Base-by-base conservation (phyloP, 768 basidiomycete species). In the Leccinum olivaceopallidum region DNA sequence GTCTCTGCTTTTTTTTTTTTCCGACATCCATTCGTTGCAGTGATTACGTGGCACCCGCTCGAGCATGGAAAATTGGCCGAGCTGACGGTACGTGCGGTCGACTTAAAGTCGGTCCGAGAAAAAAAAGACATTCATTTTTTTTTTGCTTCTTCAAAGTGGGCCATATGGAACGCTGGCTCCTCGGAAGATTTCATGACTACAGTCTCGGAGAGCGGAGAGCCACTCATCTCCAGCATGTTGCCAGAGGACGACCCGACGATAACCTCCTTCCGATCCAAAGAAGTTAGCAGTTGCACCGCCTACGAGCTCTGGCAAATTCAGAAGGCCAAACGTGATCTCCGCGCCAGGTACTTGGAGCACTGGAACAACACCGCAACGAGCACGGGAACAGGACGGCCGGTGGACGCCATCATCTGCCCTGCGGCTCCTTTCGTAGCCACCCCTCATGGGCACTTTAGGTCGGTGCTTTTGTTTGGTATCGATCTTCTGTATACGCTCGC, bases 351-450 rank as follows among this genome's bases (percentile, higher is more conserved):
- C 67, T 71, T 89, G 51, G 80, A 85, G 53, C 73, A 83, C 53
- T 92, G 89, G 90, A 79, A 85, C 55, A 76, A 73, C 4, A 87
- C 85, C 0, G 74, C 65, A 7, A 62, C 56, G 0, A 52, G 65
- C 13, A 92, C 89, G 0, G 83, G 82, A 0, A 92, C 89, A 0
- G 88, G 87, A 3, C 75, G 92, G 2, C 87, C 89, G 5, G 81
- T 92, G 6, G 92, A 93, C 68, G 90, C 87, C 2, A 83, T 94
- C 64, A 86, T 93, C 37, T 74, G 78, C 2, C 88, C 92, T 22
- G 79, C 76, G 3, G 85, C 86, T 2, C 79, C 88, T 2, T 85
- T 76, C 67, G 74, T 80, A 0, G 87, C 90, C 1, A 74, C 83
- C 4, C 88, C 85, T 10, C 90, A 90, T 66, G 89, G 88, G 18